These are phyloP conservation scores for Eugenia klotzschiana DNA, from an alignment of 441 rosid genomes.

Conservation along the genomic window DNA sequence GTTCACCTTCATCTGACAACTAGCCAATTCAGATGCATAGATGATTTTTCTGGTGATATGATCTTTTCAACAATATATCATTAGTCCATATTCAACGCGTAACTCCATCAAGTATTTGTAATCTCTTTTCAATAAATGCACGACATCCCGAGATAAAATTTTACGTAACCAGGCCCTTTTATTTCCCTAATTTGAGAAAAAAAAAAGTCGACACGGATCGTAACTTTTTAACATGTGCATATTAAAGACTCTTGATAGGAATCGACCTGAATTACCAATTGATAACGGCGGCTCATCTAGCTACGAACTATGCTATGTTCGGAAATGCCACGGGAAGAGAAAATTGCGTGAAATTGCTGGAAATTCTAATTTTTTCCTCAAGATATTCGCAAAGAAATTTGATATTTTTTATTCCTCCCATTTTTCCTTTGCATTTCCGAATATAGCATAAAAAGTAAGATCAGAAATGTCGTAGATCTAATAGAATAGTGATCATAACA, in stretches of 20 bases:
- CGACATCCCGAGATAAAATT: accelerated
- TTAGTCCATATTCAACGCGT: accelerated
- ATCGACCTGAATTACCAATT: too few relatives aligned
- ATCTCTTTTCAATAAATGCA: not conserved
- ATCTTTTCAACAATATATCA: not conserved
- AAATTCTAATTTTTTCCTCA: not conserved
- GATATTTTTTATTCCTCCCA: too few relatives aligned
- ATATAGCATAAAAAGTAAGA: too few relatives aligned
- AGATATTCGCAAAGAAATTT: too few relatives aligned
- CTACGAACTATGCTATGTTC: not conserved
- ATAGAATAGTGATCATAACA: too few relatives aligned
- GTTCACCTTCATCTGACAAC: not conserved
- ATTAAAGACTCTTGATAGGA: accelerated
- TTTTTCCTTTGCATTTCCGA: too few relatives aligned
- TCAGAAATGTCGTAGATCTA: too few relatives aligned
- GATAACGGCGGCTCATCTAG: too few relatives aligned
- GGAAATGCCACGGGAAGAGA: not conserved
- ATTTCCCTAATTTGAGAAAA: not conserved
- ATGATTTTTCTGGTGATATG: not conserved
- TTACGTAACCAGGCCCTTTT: not conserved
- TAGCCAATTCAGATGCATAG: not conserved
- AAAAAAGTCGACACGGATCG: accelerated
- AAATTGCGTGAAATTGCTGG: not conserved
- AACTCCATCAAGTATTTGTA: accelerated
- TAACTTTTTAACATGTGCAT: not conserved